These are phyloP conservation scores for Irpex rosettiformis DNA, from an alignment of 1,284 basidiomycete genomes.

Conservation along the genomic window DNA sequence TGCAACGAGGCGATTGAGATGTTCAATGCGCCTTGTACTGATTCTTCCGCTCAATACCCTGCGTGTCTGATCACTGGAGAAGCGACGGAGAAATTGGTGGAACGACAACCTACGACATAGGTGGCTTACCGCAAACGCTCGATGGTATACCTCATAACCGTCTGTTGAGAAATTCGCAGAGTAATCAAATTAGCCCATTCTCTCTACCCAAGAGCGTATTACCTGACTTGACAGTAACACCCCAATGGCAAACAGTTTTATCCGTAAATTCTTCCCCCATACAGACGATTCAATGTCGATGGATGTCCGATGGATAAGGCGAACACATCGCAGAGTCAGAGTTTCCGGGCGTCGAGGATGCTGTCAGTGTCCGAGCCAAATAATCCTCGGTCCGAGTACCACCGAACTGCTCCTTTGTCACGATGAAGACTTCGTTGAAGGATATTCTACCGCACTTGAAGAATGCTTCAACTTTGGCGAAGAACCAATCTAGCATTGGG, in stretches of 20 bases:
- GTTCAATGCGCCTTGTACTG: neutral
- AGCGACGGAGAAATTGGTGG: neutral
- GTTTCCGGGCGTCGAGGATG: too few species aligned
- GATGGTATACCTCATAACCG: neutral
- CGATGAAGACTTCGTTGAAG: too few species aligned
- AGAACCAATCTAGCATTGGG: too few species aligned
- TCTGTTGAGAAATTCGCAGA: too few species aligned
- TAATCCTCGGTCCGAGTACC: too few species aligned
- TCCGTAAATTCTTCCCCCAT: neutral
- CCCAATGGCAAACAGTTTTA: neutral
- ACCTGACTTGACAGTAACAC: neutral
- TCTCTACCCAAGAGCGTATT: neutral
- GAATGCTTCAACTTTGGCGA: too few species aligned
- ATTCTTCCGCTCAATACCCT: neutral
- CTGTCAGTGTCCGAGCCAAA: too few species aligned
- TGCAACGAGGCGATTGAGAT: neutral
- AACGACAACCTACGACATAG: neutral
- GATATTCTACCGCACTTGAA: too few species aligned
- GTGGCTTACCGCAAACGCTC: neutral
- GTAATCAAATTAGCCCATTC: neutral
- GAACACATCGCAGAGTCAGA: neutral
- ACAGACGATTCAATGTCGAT: neutral
- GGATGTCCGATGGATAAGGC: neutral
- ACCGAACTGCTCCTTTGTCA: too few species aligned
- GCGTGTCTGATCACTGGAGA: neutral